A percentile compares a stretch with the other conserved stretches of the same genome.
Evolutionary conservation across 1,284 basidiomycete species (phyloP).

Genomic region (Fomitopsis palustris): DNA sequence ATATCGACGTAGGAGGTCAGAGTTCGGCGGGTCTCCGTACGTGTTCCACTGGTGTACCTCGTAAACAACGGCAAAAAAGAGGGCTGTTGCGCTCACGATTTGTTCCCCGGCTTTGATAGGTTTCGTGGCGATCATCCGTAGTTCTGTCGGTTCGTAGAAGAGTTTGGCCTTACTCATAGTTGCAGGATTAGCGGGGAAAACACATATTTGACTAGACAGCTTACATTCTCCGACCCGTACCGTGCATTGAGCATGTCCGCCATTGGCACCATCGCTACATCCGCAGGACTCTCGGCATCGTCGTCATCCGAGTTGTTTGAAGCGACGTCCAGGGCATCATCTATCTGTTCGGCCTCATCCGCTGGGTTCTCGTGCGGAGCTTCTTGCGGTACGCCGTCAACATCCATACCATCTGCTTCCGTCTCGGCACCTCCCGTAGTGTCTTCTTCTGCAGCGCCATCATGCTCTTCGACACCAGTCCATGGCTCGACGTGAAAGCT

Average conservation of each 20-base stretch:
- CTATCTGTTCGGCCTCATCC: background rate
- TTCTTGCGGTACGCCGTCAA: background rate
- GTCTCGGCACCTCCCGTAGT: background rate
- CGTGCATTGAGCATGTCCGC: conserved; percentile 94
- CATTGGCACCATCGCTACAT: conserved; percentile 94
- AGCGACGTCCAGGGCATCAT: background rate
- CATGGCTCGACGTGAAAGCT: conserved; percentile 79
- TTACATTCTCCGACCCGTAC: conserved; percentile 83
- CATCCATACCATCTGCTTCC: conserved; percentile 11
- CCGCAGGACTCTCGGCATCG: conserved; percentile 53
- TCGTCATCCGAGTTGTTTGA: background rate
- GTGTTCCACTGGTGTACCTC: conserved; percentile 77
- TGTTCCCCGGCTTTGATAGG: conserved; percentile 80
- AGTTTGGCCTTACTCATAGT: conserved; percentile 65
- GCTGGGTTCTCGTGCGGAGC: background rate
- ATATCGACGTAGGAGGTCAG: conserved; percentile 91
- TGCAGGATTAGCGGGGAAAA: background rate
- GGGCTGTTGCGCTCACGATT: conserved; percentile 56
- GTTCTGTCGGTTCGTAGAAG: conserved; percentile 70
- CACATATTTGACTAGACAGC: conserved; percentile 17
- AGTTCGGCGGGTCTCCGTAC: conserved; percentile 92
- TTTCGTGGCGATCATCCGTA: conserved; percentile 84
- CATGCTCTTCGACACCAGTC: conserved; percentile 32
- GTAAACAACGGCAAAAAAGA: background rate
- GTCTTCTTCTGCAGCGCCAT: conserved; percentile 1